Conservation (phyloP, 176 grass and related monocot genomes). For the Eleusine coracana region DNA sequence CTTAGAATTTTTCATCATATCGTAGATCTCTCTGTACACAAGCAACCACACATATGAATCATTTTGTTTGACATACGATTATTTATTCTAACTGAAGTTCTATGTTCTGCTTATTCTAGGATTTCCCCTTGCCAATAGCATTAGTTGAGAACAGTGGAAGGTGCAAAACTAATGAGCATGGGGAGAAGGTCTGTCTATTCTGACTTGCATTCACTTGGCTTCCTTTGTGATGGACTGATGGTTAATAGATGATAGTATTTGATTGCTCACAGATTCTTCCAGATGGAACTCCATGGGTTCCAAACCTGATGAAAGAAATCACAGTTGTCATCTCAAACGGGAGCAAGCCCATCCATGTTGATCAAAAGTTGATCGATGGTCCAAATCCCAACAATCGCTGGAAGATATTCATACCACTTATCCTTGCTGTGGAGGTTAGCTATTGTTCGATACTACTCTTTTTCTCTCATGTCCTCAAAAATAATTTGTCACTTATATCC, state of each 20-base stretch:
- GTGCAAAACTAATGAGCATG: conserved; percentile 88
- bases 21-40: conserved; percentile 1
- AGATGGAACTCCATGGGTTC: conserved; percentile 82
- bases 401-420: conserved; percentile 85
- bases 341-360: conserved; percentile 74
- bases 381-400: conserved; percentile 85
- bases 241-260: conserved; percentile 21
- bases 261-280: conserved; percentile 69
- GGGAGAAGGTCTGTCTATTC: conserved; percentile 72
- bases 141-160: conserved; percentile 93
- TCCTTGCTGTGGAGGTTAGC: conserved; percentile 72
- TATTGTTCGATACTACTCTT: not conserved
- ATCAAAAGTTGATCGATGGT: conserved; percentile 92
- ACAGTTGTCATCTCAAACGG: conserved; percentile 78
- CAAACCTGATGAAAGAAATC: conserved; percentile 87
- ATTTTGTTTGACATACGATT: not conserved
- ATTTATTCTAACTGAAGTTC: conserved; percentile 25
- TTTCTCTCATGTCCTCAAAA: not conserved
- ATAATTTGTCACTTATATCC: conserved; percentile 15
- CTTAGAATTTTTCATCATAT: not conserved
- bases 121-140: conserved; percentile 65
- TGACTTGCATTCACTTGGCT: conserved; percentile 15
- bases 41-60: not conserved
- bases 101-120: conserved; percentile 49
- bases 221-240: not conserved